phyloP scores from a whole-genome alignment of 2,329 filamentous ascomycete species.

The Monosporascus ibericus region DNA sequence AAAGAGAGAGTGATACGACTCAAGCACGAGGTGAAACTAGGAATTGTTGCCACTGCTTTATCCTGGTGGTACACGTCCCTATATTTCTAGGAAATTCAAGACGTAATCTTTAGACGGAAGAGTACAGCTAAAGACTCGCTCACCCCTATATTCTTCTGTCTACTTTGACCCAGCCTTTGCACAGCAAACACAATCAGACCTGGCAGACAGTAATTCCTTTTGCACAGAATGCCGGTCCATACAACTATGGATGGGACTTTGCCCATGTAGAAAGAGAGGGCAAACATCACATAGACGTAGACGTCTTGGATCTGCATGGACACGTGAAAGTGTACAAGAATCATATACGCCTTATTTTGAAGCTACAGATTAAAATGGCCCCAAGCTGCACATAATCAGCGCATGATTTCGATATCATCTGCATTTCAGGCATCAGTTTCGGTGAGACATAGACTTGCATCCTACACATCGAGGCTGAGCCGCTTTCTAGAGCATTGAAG shows the following conservation, averaged over 20 bases:
- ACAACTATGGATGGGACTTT: not conserved
- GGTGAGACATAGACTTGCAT: too few species aligned
- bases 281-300: not conserved
- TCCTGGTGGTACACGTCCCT: too few species aligned
- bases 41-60: too few species aligned
- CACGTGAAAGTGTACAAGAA: not conserved
- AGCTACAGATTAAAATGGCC: not conserved
- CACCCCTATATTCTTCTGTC: not conserved
- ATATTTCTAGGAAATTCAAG: too few species aligned
- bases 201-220: not conserved
- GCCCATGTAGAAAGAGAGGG: not conserved
- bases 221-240: not conserved
- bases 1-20: too few species aligned
- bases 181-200: not conserved
- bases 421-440: too few species aligned
- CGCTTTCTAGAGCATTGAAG: too few species aligned
- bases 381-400: not conserved
- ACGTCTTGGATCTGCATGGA: too few species aligned
- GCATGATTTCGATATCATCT: too few species aligned
- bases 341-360: not conserved
- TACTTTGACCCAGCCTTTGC: not conserved
- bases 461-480: too few species aligned
- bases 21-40: too few species aligned
- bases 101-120: too few species aligned
- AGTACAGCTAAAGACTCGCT: not conserved